Base-by-base conservation (phyloP, 2,329 filamentous ascomycete genomes). In the Epichloe aotearoae region DNA sequence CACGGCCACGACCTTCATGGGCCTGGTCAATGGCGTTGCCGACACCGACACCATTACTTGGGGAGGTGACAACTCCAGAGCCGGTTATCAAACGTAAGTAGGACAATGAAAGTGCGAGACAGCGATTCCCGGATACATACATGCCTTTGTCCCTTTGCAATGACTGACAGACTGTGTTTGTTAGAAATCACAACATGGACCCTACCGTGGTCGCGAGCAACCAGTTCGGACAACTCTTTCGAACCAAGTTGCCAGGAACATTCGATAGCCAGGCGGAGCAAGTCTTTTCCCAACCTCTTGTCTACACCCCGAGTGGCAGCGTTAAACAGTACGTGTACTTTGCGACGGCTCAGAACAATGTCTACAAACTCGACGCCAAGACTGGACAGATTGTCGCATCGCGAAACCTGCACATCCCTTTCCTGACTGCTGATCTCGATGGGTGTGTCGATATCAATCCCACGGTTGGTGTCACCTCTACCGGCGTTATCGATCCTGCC, bases 111-210 rank as follows among this genome's bases (percentile, higher is more conserved):
- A 26, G 33, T 30, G 30, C 30, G 30, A 11, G 30, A 30, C 30
- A 30, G 11, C 10, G 8, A 30, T 1, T 30, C 30, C 30, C 30
- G 30, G 30, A 4, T 30, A 30, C 30, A 30, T 30, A 11, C 30
- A 4, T 30, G 30, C 10, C 30, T 30, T 30, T 26, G 5, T 8
- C n/a, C 5, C 6, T 36, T 19, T 34, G 8, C 7, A 11, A 23
- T 49, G 39, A 14, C 30, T 43, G 47, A 37, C 20, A 40, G 14
- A 36, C 14, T 11, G 7, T 36, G 17, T 17, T 17, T 23, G 26
- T 2, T 41, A 67, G 66, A 19, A 82, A 79, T 58, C 79, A 83
- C 59, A 82, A 82, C 62, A 76, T 83, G 73, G 77, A 82, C 57
- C 79, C 79, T 1, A 68, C 73, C 14, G 65, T 81, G 8, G 76